Conservation (phyloP, 345 rosid species). For the Lepidium didymum region DNA sequence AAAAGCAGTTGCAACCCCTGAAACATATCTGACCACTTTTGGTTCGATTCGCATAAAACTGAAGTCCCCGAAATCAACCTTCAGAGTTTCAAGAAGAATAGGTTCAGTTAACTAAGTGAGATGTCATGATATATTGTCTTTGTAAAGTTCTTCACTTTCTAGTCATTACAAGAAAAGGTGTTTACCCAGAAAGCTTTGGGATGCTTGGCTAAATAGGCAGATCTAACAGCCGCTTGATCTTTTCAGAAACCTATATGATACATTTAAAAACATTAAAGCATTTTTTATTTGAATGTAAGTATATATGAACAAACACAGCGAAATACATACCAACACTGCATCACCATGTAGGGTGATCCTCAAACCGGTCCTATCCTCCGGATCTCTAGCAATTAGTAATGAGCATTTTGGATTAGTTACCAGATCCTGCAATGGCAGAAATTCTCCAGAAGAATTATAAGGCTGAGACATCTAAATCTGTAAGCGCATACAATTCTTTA, state of each 20-base stretch:
- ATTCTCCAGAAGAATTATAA: neutral
- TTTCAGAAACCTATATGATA: constrained; percentile 53
- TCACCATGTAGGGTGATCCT: constrained; percentile 83
- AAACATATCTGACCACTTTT: constrained; percentile 69
- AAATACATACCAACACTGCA: constrained; percentile 59
- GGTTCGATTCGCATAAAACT: constrained; percentile 79
- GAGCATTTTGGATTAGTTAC: constrained; percentile 82
- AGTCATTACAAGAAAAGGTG: constrained; percentile 2
- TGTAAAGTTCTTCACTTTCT: neutral
- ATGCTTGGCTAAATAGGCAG: constrained; percentile 80
- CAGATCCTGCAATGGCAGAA: constrained; percentile 55
- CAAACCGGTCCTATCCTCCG: constrained; percentile 81
- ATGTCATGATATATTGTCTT: neutral
- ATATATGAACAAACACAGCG: neutral
- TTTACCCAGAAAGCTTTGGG: constrained; percentile 94
- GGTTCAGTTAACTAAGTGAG: constrained; percentile 11
- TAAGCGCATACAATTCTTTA: neutral
- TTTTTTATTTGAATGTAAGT: neutral
- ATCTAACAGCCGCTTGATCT: constrained; percentile 53
- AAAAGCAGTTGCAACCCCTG: constrained; percentile 88
- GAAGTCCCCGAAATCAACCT: constrained; percentile 99
- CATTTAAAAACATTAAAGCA: neutral
- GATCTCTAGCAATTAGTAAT: constrained; percentile 74
- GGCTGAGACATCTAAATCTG: neutral
- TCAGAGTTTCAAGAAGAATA: constrained; percentile 15